Evolutionary conservation across 768 basidiomycete species (phyloP), one percentile per base, ranked within the genome.

Genomic region (Sutorius australiensis): DNA sequence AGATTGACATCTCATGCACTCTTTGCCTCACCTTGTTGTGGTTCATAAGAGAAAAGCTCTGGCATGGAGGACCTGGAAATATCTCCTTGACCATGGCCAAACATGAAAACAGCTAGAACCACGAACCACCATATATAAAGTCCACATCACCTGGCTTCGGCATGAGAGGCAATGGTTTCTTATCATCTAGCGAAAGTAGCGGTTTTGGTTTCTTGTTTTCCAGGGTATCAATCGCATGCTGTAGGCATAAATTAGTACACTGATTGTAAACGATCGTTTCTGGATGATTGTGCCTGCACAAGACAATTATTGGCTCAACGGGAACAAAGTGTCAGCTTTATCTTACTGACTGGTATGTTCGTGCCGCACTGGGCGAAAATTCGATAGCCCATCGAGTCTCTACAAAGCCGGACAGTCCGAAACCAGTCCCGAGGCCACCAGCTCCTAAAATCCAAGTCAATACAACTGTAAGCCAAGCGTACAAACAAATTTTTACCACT

Each of bases 361-460:
- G 71, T 3, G 86, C 84, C 31, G 87, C 86, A 50, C 83, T 74
- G 14, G 79, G 76, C 0, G 77, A 79, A 57, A 77, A 80, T 62
- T 90, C 88, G 0, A 89, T 75, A 0, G 87, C 88, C 75, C 84
- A 87, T 58, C 72, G 75, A 1, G 84, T 85, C 16, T 84, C 72
- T 7, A 89, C 79, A 65, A 79, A 81, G 0, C 77, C 76, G 6
- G 84, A 82, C 57, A 82, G 61, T 44, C 81, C 75, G 52, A 90
- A 70, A 1, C 89, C 88, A 33, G 81, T 78, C 3, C 86, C 84
- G 6, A 91, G 75, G 3, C 88, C 88, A 46, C 88, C 88, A 34
- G 86, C 88, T 65, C 87, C 87, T 89, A 52, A 14, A 41, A 49
- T 45, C 8, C 30, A 30, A 31, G 39, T 61, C 8, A 44, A 24